Evolutionary conservation across 2,329 filamentous ascomycete species (phyloP).

Genomic region (Rutstroemia sydowiana): DNA sequence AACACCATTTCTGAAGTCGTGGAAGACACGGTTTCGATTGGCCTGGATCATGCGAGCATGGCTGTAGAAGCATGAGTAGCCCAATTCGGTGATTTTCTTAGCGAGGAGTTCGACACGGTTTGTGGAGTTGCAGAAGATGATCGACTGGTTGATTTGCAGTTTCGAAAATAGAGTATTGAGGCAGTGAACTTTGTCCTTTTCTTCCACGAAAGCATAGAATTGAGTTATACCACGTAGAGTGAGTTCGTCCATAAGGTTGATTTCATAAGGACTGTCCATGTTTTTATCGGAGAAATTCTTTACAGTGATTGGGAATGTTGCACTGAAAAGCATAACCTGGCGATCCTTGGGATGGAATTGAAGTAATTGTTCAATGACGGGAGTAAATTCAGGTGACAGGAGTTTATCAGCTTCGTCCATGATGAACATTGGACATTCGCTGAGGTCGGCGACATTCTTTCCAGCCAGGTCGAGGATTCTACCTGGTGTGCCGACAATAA

Average conservation of each 20-base stretch:
- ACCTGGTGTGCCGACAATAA: constrained; percentile 94
- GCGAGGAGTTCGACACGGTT: constrained; percentile 95
- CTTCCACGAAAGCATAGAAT: constrained; percentile 98
- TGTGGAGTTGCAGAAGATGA: constrained; percentile 99
- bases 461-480: constrained; percentile 93
- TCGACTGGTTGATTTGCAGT: constrained; percentile 98
- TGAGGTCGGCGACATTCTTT: constrained; percentile 93
- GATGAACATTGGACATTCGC: constrained; percentile 94
- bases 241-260: constrained; percentile 99
- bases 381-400: constrained; percentile 91
- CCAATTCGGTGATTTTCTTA: constrained; percentile 98
- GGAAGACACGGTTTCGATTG: constrained; percentile 95
- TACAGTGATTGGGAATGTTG: constrained; percentile 93
- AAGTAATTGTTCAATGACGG: constrained; percentile 91
- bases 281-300: constrained; percentile 98
- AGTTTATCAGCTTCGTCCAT: constrained; percentile 99
- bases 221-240: constrained; percentile 97
- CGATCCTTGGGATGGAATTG: constrained; percentile 95
- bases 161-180: constrained; percentile 98
- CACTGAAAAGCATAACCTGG: constrained; percentile 98
- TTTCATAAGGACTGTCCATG: constrained; percentile 93
- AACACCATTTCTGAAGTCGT: constrained; percentile 96
- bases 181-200: constrained; percentile 99
- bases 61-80: constrained; percentile 99
- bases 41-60: constrained; percentile 97